A percentile compares a stretch with the other conserved stretches of the same genome.
These are phyloP conservation scores for Ascochyta clinopodiicola DNA, from an alignment of 2,329 filamentous ascomycete species.

Conservation along the genomic window DNA sequence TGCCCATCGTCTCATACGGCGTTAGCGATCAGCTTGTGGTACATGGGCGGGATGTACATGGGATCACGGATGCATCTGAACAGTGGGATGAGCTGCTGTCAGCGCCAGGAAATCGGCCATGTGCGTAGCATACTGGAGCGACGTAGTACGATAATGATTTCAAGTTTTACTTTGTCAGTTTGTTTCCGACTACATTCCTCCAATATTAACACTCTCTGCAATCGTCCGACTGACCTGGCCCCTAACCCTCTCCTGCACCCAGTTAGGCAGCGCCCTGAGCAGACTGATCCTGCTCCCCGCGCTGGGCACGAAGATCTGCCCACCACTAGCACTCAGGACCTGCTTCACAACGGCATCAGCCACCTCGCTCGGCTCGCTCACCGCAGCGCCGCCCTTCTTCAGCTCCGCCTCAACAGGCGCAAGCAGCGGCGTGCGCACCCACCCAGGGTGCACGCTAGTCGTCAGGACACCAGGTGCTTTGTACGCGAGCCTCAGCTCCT, in stretches of 20 bases:
- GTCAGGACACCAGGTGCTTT: constrained; percentile 51
- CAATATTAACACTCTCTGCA: constrained; percentile 13
- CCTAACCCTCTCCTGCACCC: constrained; percentile 54
- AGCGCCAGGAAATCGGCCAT: background rate
- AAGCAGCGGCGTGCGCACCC: constrained; percentile 51
- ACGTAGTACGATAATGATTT: background rate
- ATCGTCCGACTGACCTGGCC: constrained; percentile 27
- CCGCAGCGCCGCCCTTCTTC: constrained; percentile 29
- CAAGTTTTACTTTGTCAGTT: background rate
- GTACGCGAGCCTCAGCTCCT: constrained; percentile 50
- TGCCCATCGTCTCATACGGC: constrained; percentile 24
- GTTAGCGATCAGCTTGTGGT: constrained; percentile 2
- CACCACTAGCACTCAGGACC: constrained; percentile 48
- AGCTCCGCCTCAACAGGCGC: constrained; percentile 42
- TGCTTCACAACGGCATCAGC: constrained; percentile 52
- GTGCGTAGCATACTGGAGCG: constrained; percentile 9
- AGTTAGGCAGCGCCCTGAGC: constrained; percentile 55
- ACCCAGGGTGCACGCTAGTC: constrained; percentile 53
- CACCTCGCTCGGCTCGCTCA: constrained; percentile 51
- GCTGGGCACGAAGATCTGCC: constrained; percentile 50
- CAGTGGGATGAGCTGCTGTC: background rate
- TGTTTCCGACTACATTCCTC: background rate
- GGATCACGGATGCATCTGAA: constrained; percentile 1
- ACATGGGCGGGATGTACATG: constrained; percentile 2
- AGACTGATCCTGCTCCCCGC: constrained; percentile 28